Evolutionary conservation across 805 yeast genomes (phyloP).

Genomic region (Candida argentea): DNA sequence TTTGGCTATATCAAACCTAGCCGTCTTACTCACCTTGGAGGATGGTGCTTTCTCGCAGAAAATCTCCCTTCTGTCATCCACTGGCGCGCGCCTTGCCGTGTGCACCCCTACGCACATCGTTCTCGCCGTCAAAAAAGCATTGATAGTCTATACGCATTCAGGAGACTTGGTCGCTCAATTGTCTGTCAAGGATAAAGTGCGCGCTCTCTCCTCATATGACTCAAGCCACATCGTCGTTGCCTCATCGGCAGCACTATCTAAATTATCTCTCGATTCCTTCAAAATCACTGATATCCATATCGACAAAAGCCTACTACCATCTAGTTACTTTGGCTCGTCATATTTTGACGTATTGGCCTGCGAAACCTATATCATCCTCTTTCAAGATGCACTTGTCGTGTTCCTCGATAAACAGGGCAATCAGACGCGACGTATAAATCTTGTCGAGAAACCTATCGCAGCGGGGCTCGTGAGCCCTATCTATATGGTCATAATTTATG

Average conservation of each 20-base stretch:
- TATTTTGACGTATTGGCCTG: slow-evolving; percentile 12
- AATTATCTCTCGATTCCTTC: slow-evolving; percentile 15
- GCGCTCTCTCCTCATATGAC: slow-evolving; percentile 9
- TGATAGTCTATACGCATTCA: no score
- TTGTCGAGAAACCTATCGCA: slow-evolving; percentile 16
- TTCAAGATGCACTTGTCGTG: slow-evolving; percentile 25
- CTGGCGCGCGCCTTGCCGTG: no score
- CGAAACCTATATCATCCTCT: slow-evolving; percentile 10
- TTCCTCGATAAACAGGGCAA: slow-evolving; percentile 6
- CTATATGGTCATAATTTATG: slow-evolving; percentile 21
- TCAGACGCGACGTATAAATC: slow-evolving; percentile 13
- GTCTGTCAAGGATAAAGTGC: slow-evolving; percentile 26
- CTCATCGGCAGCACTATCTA: slow-evolving; percentile 15
- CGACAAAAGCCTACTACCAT: slow-evolving; percentile 11
- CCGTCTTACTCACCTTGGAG: no score
- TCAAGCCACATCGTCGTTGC: slow-evolving; percentile 11
- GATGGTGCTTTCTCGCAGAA: no score
- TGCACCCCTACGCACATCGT: no score
- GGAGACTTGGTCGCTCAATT: no score
- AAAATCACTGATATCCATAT: slow-evolving; percentile 8
- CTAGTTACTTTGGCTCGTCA: slow-evolving; percentile 25
- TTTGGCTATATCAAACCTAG: no score
- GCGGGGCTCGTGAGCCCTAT: slow-evolving; percentile 21
- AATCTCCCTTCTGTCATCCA: no score
- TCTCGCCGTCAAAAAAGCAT: no score